Percentiles rank a stretch among this genome's conserved stretches.
Evolutionary conservation across 2,329 filamentous ascomycete genomes (phyloP).

Genomic region (Penicillium sp.): DNA sequence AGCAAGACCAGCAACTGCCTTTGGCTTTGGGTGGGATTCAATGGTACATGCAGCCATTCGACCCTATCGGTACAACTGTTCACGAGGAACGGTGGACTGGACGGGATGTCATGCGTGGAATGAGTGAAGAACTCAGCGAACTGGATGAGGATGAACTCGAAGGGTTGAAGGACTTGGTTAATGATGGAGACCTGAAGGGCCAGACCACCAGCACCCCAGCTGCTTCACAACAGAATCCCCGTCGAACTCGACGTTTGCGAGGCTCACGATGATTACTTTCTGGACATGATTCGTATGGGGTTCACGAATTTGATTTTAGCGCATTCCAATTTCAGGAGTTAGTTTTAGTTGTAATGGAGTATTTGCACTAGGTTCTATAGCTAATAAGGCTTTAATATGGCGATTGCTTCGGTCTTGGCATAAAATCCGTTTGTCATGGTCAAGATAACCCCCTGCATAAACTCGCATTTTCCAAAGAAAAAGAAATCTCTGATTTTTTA

Average conservation of each 20-base stretch:
- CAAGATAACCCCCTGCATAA: not conserved
- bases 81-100: constrained; percentile 72
- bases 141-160: constrained; percentile 77
- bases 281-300: constrained; percentile 17
- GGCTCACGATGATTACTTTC: constrained; percentile 8
- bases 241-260: constrained; percentile 22
- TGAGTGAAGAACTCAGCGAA: constrained; percentile 87
- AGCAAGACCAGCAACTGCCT: constrained; percentile 45
- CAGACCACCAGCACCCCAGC: constrained; percentile 18
- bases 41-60: constrained; percentile 83
- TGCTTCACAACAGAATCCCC: constrained; percentile 17
- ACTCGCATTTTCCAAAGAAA: not conserved
- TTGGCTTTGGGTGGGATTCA: constrained; percentile 74
- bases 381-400: not conserved
- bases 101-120: constrained; percentile 65
- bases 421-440: not conserved
- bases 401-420: constrained; percentile 1
- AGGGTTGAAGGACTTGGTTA: constrained; percentile 61
- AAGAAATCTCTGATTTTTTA: not conserved
- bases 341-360: not conserved
- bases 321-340: not conserved
- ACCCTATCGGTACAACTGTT: constrained; percentile 75
- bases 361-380: not conserved
- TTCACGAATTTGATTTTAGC: constrained; percentile 12
- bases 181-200: constrained; percentile 45